phyloP scores from a whole-genome alignment of 192 early-diverging fungal genomes.

The Gorgonomyces haynaldii region DNA sequence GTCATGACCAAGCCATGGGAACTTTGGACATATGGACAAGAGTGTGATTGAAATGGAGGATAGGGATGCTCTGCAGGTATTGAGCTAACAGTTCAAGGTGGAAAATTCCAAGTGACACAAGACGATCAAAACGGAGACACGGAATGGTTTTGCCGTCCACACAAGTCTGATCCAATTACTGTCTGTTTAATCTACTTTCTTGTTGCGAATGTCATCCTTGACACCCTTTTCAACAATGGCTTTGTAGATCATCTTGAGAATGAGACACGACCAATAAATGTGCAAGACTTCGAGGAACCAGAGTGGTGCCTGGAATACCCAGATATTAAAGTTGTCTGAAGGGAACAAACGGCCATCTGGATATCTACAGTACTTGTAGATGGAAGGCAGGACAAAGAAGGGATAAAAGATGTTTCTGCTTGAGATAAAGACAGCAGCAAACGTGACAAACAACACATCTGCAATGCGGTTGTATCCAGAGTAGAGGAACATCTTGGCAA shows the following conservation, averaged over 20 bases:
- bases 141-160: too few species aligned
- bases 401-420: constrained; percentile 22
- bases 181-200: constrained; percentile 15
- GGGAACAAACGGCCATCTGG: constrained; percentile 1
- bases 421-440: constrained; percentile 20
- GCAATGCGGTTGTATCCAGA: constrained; percentile 15
- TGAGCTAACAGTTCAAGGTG: too few species aligned
- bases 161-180: too few species aligned
- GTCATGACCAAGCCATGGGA: too few species aligned
- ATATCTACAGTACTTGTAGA: constrained; percentile 8
- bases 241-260: constrained; percentile 31
- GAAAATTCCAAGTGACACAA: too few species aligned
- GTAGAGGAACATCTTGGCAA: constrained; percentile 35
- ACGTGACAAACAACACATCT: constrained; percentile 18
- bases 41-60: too few species aligned
- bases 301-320: constrained; percentile 5
- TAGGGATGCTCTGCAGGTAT: too few species aligned
- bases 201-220: constrained; percentile 33
- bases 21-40: too few species aligned
- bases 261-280: constrained; percentile 23
- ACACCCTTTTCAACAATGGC: constrained; percentile 26
- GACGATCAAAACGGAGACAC: too few species aligned
- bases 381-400: constrained; percentile 13
- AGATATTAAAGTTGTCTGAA: constrained; percentile 2
- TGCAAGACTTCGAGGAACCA: constrained; percentile 20